A percentile compares a stretch with the other conserved stretches of the same genome.
Conservation (phyloP, 805 yeast species). For the Saccharomycopsis fibuligera region DNA sequence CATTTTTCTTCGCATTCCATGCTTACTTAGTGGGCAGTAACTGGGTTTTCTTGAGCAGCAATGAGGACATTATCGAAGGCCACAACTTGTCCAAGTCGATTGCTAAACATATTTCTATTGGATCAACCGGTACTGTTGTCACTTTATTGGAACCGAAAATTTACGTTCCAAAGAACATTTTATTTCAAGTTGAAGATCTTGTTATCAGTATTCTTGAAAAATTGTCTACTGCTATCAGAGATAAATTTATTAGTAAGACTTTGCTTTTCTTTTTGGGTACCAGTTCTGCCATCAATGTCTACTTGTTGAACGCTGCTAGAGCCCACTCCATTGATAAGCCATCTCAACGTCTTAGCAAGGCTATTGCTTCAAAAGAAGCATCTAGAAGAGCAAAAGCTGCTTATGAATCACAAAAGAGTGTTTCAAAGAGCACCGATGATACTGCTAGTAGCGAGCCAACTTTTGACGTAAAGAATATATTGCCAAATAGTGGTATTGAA, state of each 20-base stretch:
- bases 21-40: constrained; percentile 63
- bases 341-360: constrained; percentile 11
- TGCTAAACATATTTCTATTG: constrained; percentile 39
- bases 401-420: constrained; percentile 21
- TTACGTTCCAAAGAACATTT: constrained; percentile 50
- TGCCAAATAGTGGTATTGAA: constrained; percentile 32
- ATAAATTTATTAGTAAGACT: constrained; percentile 72
- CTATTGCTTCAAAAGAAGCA: constrained; percentile 4
- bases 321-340: constrained; percentile 43
- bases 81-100: constrained; percentile 35
- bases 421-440: constrained; percentile 27
- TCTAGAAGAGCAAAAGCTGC: constrained; percentile 21
- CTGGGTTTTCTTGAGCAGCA: constrained; percentile 30
- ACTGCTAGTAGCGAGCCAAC: constrained; percentile 21
- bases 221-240: constrained; percentile 66
- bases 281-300: constrained; percentile 75
- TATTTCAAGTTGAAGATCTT: constrained; percentile 58
- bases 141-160: constrained; percentile 52
- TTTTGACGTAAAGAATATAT: constrained; percentile 29
- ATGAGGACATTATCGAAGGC: constrained; percentile 20
- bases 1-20: constrained; percentile 55
- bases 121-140: constrained; percentile 44
- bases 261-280: constrained; percentile 65
- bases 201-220: constrained; percentile 44
- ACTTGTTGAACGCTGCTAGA: constrained; percentile 81